Evolutionary conservation across 2,329 filamentous ascomycete genomes (phyloP).

Genomic region (Arthrinium puccinioides): DNA sequence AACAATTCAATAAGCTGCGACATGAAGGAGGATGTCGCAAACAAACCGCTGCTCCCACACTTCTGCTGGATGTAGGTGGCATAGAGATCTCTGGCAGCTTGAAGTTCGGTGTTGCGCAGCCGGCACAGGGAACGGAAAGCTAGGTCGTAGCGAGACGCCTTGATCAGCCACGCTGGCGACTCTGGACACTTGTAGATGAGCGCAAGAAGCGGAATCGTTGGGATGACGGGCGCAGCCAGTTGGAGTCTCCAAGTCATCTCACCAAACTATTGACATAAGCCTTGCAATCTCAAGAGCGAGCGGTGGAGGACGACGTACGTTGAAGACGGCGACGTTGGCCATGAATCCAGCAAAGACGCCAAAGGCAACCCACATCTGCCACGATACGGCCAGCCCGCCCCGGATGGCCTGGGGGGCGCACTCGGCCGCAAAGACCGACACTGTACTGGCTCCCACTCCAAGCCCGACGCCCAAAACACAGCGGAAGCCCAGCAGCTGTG

Average conservation of each 20-base stretch:
- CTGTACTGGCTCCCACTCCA: conserved; percentile 42
- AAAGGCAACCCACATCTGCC: conserved; percentile 50
- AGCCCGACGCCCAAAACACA: conserved; percentile 54
- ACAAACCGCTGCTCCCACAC: background rate
- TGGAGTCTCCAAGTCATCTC: conserved; percentile 56
- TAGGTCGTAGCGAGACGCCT: conserved; percentile 43
- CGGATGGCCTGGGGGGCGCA: conserved; percentile 44
- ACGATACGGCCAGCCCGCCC: conserved; percentile 46
- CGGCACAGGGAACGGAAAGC: conserved; percentile 50
- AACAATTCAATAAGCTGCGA: conserved; percentile 37
- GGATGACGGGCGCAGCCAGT: conserved; percentile 57
- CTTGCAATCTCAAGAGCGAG: background rate
- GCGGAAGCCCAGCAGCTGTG: conserved; percentile 47
- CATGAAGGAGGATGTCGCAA: background rate
- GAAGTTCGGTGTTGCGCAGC: conserved; percentile 50
- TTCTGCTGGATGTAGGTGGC: conserved; percentile 38
- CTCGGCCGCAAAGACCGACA: conserved; percentile 47
- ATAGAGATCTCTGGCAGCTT: conserved; percentile 56
- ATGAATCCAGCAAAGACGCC: conserved; percentile 61
- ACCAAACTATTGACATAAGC: conserved; percentile 23
- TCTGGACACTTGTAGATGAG: conserved; percentile 51
- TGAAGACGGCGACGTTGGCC: conserved; percentile 57
- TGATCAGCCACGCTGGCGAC: conserved; percentile 60
- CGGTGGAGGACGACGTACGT: conserved; percentile 18
- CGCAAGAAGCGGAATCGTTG: conserved; percentile 52